A percentile compares a stretch with the other conserved stretches of the same genome.
phyloP scores from a whole-genome alignment of 805 yeast genomes.

The Pichia kluyveri region DNA sequence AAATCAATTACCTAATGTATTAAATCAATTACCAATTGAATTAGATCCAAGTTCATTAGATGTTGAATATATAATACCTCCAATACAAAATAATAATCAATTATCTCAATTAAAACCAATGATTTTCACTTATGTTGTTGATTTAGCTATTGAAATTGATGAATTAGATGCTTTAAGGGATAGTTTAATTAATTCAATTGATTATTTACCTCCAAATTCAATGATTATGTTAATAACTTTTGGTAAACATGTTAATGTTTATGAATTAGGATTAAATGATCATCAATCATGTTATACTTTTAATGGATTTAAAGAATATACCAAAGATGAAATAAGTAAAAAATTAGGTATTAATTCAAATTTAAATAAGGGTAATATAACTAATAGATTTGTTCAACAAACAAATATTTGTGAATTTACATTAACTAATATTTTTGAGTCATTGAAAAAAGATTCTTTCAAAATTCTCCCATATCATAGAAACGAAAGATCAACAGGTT shows the following conservation, averaged over 20 bases:
- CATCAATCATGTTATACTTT: conserved; percentile 33
- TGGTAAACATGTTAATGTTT: conserved; percentile 53
- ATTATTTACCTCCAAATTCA: conserved; percentile 41
- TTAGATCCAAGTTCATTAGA: conserved; percentile 34
- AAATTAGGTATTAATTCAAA: conserved; percentile 31
- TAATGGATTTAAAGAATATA: conserved; percentile 48
- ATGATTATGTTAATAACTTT: conserved; percentile 49
- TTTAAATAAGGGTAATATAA: conserved; percentile 7
- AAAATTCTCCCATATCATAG: conserved; percentile 37
- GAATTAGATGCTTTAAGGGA: conserved; percentile 40
- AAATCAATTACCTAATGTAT: conserved; percentile 30
- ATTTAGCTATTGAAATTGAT: conserved; percentile 44
- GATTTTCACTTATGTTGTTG: conserved; percentile 47
- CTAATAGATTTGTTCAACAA: conserved; percentile 38
- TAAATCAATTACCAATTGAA: conserved; percentile 27
- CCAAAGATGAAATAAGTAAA: conserved; percentile 36
- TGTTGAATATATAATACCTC: conserved; percentile 37
- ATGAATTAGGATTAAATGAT: conserved; percentile 37
- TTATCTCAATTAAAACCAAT: conserved; percentile 26
- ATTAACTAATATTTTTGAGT: conserved; percentile 39
- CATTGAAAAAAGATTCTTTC: conserved; percentile 40
- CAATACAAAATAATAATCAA: conserved; percentile 1
- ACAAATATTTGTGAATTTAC: conserved; percentile 42
- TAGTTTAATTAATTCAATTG: conserved; percentile 34
- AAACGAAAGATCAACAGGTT: conserved; percentile 47